Conservation (phyloP, 305 asterid species). For the Rubia peregrina region DNA sequence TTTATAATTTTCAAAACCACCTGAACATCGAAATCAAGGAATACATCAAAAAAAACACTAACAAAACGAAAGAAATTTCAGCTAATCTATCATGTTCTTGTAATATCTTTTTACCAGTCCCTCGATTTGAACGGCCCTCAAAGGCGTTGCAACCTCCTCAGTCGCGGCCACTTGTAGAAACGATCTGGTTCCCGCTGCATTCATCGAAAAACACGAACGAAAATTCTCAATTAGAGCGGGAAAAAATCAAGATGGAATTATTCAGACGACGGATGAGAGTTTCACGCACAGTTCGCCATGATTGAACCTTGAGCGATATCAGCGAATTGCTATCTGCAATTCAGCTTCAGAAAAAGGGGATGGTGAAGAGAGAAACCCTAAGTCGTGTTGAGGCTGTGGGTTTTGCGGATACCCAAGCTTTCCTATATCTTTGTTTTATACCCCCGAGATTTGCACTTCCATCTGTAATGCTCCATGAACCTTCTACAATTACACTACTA, state of each 20-base stretch:
- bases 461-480: not conserved
- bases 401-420: not conserved
- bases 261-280: not conserved
- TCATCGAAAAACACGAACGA: not conserved
- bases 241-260: not conserved
- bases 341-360: not conserved
- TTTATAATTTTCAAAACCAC: slow-evolving; percentile 87
- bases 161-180: slow-evolving; percentile 82
- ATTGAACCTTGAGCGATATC: not conserved
- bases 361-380: slow-evolving; percentile 10
- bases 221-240: slow-evolving; percentile 1
- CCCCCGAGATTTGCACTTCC: not conserved
- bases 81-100: too few relatives aligned
- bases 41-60: not conserved
- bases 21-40: slow-evolving; percentile 24
- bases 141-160: slow-evolving; percentile 83
- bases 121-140: slow-evolving; percentile 97
- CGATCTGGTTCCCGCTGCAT: slow-evolving; percentile 45
- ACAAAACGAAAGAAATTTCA: not conserved
- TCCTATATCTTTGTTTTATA: not conserved
- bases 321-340: slow-evolving; percentile 6
- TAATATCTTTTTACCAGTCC: slow-evolving; percentile 53
- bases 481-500: not conserved
- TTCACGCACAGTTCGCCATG: slow-evolving; percentile 21
- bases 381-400: not conserved